phyloP scores from a whole-genome alignment of 78 protist species.

The Dictyostelium discoideum region DNA sequence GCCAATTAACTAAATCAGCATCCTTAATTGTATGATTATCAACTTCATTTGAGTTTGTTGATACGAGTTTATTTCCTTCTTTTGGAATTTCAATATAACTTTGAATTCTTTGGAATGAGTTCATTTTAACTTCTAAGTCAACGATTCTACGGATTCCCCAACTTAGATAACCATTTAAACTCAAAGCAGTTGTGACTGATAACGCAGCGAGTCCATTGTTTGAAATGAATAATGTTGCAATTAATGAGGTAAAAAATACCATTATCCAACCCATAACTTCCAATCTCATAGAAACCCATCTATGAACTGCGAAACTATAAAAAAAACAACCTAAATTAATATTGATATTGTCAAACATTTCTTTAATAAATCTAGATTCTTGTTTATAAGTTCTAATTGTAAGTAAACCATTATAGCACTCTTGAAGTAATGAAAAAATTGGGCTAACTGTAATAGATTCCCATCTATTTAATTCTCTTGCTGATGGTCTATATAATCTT shows the following conservation, averaged over 20 bases:
- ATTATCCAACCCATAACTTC: slow-evolving; percentile 65
- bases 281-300: slow-evolving; percentile 89
- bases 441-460: slow-evolving; percentile 92
- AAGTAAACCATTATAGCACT: slow-evolving; percentile 89
- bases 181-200: slow-evolving; percentile 70
- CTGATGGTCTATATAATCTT: slow-evolving; percentile 62
- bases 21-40: neutral
- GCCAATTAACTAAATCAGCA: slow-evolving; percentile 72
- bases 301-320: slow-evolving; percentile 38
- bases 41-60: neutral
- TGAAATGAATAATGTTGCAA: neutral
- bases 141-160: slow-evolving; percentile 6
- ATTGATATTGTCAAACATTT: neutral
- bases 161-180: slow-evolving; percentile 43
- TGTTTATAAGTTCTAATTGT: slow-evolving; percentile 91
- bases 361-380: slow-evolving; percentile 24
- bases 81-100: slow-evolving; percentile 11
- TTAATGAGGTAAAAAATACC: slow-evolving; percentile 61
- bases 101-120: slow-evolving; percentile 62
- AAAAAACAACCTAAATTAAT: slow-evolving; percentile 46
- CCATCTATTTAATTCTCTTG: slow-evolving; percentile 90
- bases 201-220: slow-evolving; percentile 80
- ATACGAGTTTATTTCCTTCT: slow-evolving; percentile 62
- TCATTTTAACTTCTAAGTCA: slow-evolving; percentile 87
- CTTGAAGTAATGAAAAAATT: slow-evolving; percentile 85